Base-by-base conservation (phyloP, 2,329 filamentous ascomycete species). In the Chrysoporthe deuterocubensis region DNA sequence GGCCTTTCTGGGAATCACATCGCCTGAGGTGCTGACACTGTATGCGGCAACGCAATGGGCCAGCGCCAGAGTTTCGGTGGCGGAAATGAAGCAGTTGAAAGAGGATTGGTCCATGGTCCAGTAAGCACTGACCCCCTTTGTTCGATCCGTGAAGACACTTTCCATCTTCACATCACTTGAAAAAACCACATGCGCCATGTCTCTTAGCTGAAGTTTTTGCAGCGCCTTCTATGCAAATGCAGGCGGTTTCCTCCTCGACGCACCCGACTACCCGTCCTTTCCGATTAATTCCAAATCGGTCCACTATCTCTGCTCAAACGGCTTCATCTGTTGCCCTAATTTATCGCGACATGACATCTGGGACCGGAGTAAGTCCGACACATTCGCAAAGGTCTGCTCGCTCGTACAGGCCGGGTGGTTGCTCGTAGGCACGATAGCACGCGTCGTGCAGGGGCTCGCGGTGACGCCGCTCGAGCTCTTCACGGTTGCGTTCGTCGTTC, bases 401-500 rank as follows among this genome's bases (percentile, higher is more conserved):
- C 7, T 66, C 7, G 37, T 67, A 46, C 59, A 69, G 34, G 56
- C 46, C 16, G 18, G 21, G 21, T 71, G 57, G 63, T 16, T 71
- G 21, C 21, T 69, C 8, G 62, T 64, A 21, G 46, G 65, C 26
- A 34, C 14, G 32, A 50, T 66, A 13, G 57, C 43, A 1, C 64
- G 64, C 26, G 56, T 40, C 6, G 34, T 42, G 8, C 67, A 67
- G 64, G 61, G 64, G 13, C 54, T 71, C n/a, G 32, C 69, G 16
- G 57, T 70, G 34, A 67, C 65, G 8, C 61, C 67, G 4, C 57
- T 72, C 16, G 67, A 71, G 48, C 61, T 72, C 16, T 70, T 69
- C 57, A 70, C 69, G 5, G 61, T 72, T 14, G 69, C 67, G 21
- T 70, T 71, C 26, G 62, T 69, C 9, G 59, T 72, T 7, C 65